Conservation (phyloP, 495 filamentous ascomycete species). For the Aspergillus cristatus region DNA sequence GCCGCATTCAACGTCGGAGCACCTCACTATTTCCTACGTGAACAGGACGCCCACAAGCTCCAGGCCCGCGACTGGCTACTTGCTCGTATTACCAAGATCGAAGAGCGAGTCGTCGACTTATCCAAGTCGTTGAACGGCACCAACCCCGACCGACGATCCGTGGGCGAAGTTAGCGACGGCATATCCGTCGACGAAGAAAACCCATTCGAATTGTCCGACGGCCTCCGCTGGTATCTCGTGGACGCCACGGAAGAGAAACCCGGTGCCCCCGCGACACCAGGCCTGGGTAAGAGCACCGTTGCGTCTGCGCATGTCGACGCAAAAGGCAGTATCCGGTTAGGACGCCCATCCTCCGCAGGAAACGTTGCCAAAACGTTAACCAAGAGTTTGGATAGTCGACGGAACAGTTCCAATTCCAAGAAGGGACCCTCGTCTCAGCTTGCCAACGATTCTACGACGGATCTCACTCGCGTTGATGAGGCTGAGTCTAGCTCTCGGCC, state of each 20-base stretch:
- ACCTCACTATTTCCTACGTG: constrained; percentile 92
- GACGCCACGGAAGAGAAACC: constrained; percentile 91
- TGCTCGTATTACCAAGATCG: constrained; percentile 83
- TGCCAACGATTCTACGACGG: constrained; percentile 26
- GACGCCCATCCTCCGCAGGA: constrained; percentile 43
- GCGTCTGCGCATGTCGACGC: constrained; percentile 83
- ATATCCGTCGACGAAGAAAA: constrained; percentile 84
- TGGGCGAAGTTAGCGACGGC: constrained; percentile 45
- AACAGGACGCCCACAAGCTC: constrained; percentile 83
- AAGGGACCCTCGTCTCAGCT: constrained; percentile 42
- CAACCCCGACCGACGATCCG: constrained; percentile 48
- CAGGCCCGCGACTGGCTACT: constrained; percentile 83
- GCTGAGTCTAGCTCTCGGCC: constrained; percentile 21
- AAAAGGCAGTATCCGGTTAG: constrained; percentile 56
- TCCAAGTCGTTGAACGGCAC: constrained; percentile 57
- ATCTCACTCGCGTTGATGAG: constrained; percentile 29
- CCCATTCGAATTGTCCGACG: constrained; percentile 93
- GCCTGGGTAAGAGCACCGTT: constrained; percentile 80
- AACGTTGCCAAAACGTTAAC: constrained; percentile 68
- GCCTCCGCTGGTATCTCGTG: constrained; percentile 89
- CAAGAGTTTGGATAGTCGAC: constrained; percentile 80
- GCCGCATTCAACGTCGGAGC: constrained; percentile 96
- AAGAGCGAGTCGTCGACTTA: constrained; percentile 88
- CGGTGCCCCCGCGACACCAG: constrained; percentile 86
- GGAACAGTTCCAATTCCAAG: constrained; percentile 74